These are phyloP conservation scores for Leccinum aurantiacum DNA, from an alignment of 768 basidiomycete genomes.

Conservation along the genomic window DNA sequence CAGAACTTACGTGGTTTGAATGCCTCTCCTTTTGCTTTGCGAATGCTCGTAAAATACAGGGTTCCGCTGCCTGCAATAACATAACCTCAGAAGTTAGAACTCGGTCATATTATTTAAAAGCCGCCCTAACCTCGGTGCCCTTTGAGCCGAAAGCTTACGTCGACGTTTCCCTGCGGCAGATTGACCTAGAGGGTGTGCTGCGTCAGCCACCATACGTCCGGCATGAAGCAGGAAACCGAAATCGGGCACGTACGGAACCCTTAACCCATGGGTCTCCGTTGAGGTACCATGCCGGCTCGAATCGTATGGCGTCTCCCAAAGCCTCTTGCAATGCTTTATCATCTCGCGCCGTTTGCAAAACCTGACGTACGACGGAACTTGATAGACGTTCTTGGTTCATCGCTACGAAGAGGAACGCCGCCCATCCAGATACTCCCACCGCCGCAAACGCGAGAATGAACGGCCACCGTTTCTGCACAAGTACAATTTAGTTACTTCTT, in stretches of 20 bases:
- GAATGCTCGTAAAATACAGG: conserved; percentile 80
- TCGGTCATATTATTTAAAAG: neutral
- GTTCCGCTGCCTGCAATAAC: conserved; percentile 60
- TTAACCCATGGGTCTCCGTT: conserved; percentile 73
- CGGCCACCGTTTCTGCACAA: conserved; percentile 53
- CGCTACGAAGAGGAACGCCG: conserved; percentile 62
- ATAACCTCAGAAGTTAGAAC: neutral
- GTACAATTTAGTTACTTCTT: neutral
- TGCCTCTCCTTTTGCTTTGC: conserved; percentile 67
- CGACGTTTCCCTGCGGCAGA: conserved; percentile 73
- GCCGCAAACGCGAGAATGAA: conserved; percentile 47
- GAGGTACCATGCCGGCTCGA: conserved; percentile 48
- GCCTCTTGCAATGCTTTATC: conserved; percentile 48
- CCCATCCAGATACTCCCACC: conserved; percentile 64
- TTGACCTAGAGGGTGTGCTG: conserved; percentile 50
- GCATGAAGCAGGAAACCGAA: neutral
- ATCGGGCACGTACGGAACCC: conserved; percentile 56
- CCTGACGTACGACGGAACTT: conserved; percentile 68
- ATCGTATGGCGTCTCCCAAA: conserved; percentile 57
- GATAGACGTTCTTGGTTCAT: conserved; percentile 79
- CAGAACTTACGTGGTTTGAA: conserved; percentile 58
- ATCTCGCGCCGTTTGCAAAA: conserved; percentile 59
- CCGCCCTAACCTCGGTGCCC: conserved; percentile 59
- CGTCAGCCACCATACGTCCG: neutral
- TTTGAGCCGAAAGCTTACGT: conserved; percentile 72